These are phyloP conservation scores for Neobulgaria alba DNA, from an alignment of 2,329 filamentous ascomycete genomes.

Conservation along the genomic window DNA sequence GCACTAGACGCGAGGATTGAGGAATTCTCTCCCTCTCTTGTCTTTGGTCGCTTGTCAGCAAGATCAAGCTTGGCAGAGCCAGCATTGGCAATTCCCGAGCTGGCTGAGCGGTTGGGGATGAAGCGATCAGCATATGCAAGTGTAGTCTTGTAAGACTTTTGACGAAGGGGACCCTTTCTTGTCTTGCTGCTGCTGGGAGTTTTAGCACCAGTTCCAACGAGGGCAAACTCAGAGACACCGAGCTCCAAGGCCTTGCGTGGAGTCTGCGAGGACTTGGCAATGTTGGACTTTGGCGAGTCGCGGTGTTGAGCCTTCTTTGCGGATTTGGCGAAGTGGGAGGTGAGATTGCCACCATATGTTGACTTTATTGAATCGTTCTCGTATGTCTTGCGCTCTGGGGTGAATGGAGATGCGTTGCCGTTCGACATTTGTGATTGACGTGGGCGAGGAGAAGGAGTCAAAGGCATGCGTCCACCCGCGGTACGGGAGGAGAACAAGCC, in stretches of 20 bases:
- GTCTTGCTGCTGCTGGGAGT: constrained; percentile 49
- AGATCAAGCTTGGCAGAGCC: constrained; percentile 76
- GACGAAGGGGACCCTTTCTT: constrained; percentile 43
- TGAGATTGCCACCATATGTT: constrained; percentile 71
- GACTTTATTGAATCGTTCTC: constrained; percentile 51
- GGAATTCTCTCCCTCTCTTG: constrained; percentile 61
- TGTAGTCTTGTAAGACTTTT: constrained; percentile 64
- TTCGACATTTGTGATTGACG: constrained; percentile 44
- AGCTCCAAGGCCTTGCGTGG: constrained; percentile 79
- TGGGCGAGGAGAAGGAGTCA: constrained; percentile 80
- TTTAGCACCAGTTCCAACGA: constrained; percentile 74
- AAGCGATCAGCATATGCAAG: constrained; percentile 82
- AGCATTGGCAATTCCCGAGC: constrained; percentile 75
- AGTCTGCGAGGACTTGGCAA: constrained; percentile 64
- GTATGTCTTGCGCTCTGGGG: constrained; percentile 54
- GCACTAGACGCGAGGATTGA: constrained; percentile 60
- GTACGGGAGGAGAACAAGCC: constrained; percentile 87
- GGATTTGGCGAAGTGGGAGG: constrained; percentile 68
- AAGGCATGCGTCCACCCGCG: constrained; percentile 86
- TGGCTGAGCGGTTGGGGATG: constrained; percentile 87
- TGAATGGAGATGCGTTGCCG: constrained; percentile 66
- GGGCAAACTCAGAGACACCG: constrained; percentile 83
- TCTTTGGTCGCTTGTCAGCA: constrained; percentile 64
- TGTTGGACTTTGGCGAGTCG: constrained; percentile 95
- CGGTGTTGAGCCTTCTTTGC: constrained; percentile 59